A percentile compares a stretch with the other conserved stretches of the same genome.
These are phyloP conservation scores for Omphalotus guepiniiformis DNA, from an alignment of 768 basidiomycete genomes.

Conservation along the genomic window DNA sequence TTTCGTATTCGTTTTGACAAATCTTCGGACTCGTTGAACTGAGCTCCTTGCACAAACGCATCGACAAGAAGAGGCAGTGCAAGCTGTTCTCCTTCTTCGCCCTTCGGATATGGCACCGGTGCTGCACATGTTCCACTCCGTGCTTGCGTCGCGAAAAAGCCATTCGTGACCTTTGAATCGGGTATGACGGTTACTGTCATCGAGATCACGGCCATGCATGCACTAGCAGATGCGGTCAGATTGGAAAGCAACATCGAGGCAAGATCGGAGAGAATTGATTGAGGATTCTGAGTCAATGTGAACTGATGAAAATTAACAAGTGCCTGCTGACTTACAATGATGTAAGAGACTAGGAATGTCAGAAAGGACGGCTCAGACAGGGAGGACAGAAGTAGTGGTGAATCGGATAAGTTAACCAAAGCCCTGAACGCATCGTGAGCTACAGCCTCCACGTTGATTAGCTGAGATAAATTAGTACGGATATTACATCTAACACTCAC, in stretches of 20 bases:
- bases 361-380: conserved; percentile 74
- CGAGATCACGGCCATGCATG: conserved; percentile 59
- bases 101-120: conserved; percentile 67
- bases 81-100: conserved; percentile 44
- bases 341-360: conserved; percentile 82
- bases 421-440: conserved; percentile 96
- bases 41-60: conserved; percentile 77
- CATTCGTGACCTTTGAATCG: conserved; percentile 42
- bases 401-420: conserved; percentile 90
- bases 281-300: conserved; percentile 61
- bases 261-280: conserved; percentile 87
- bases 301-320: conserved; percentile 4
- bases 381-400: conserved; percentile 57
- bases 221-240: conserved; percentile 68
- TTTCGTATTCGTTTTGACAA: conserved; percentile 53
- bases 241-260: conserved; percentile 99
- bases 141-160: conserved; percentile 71
- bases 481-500: conserved; percentile 37
- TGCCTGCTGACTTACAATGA: conserved; percentile 58
- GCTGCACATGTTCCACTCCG: conserved; percentile 75
- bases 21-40: conserved; percentile 44
- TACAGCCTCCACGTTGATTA: conserved; percentile 50
- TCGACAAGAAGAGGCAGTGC: conserved; percentile 85
- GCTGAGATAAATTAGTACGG: background rate
- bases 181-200: conserved; percentile 64